These are phyloP conservation scores for Sphaerostilbella broomeana DNA, from an alignment of 2,329 filamentous ascomycete species.

Conservation along the genomic window DNA sequence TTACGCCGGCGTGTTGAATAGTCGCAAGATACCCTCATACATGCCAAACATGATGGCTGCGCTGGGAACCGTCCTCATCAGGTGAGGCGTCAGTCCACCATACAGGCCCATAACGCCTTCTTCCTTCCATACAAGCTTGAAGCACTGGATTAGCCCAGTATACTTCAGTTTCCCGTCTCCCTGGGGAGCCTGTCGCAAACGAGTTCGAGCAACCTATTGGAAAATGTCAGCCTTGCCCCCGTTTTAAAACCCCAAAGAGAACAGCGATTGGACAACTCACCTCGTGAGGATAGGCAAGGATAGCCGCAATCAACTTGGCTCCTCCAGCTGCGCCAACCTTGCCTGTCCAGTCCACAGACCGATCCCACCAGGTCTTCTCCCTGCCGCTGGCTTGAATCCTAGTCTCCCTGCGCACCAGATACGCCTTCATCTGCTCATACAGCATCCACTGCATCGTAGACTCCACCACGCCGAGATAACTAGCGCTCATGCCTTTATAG, in stretches of 20 bases:
- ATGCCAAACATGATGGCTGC: constrained; percentile 97
- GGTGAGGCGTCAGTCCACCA: constrained; percentile 83
- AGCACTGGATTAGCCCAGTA: constrained; percentile 81
- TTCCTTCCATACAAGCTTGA: constrained; percentile 79
- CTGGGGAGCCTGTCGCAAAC: constrained; percentile 77
- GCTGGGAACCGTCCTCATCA: constrained; percentile 84
- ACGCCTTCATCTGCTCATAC: constrained; percentile 85
- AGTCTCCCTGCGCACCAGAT: constrained; percentile 59
- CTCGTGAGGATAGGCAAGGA: constrained; percentile 89
- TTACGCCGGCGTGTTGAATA: constrained; percentile 36
- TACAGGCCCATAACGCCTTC: constrained; percentile 83
- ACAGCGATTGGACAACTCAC: constrained; percentile 37
- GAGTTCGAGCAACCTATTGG: constrained; percentile 66
- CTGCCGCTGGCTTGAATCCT: constrained; percentile 51
- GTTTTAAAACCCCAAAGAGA: background rate
- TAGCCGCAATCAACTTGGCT: constrained; percentile 78
- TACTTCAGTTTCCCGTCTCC: constrained; percentile 71
- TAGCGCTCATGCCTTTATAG: constrained; percentile 86
- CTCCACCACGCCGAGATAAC: constrained; percentile 85
- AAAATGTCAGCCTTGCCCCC: background rate
- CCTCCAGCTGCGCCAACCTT: constrained; percentile 72
- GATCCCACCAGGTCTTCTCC: constrained; percentile 64
- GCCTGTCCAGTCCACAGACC: constrained; percentile 69
- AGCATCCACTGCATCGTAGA: constrained; percentile 89
- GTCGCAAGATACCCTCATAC: constrained; percentile 55